phyloP scores from a whole-genome alignment of 345 rosid genomes.

The Pelargonium nanum region DNA sequence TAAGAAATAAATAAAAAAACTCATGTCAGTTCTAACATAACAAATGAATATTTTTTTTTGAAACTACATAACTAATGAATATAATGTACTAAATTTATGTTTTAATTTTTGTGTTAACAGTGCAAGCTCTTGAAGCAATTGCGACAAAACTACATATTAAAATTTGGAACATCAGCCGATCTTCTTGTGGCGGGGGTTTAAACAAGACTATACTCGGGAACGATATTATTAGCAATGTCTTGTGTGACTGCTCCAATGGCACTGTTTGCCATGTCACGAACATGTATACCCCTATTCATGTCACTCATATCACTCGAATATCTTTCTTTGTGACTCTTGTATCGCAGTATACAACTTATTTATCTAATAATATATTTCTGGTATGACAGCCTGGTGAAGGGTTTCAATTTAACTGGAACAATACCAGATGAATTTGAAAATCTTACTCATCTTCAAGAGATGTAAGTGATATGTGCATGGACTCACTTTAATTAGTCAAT shows the following conservation, averaged over 20 bases:
- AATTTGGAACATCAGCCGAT: constrained; percentile 19
- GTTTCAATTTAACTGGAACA: constrained; percentile 44
- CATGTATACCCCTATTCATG: constrained; percentile 30
- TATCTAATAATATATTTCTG: neutral
- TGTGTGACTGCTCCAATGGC: constrained; percentile 40
- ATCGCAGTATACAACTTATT: neutral
- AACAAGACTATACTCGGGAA: neutral
- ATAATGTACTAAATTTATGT: too few species aligned
- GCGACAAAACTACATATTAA: constrained; percentile 26
- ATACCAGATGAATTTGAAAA: constrained; percentile 56
- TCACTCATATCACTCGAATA: neutral
- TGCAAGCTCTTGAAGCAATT: constrained; percentile 36
- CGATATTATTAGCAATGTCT: constrained; percentile 17
- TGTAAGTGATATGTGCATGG: constrained; percentile 37
- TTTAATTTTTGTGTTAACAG: constrained; percentile 21
- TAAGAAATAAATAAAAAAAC: too few species aligned
- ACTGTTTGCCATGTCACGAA: constrained; percentile 45
- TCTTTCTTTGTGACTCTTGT: neutral
- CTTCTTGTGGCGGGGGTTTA: constrained; percentile 42
- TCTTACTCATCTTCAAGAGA: constrained; percentile 35
- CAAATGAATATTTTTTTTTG: neutral
- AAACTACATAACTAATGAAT: neutral
- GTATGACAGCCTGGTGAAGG: constrained; percentile 38
- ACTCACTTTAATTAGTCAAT: too few species aligned
- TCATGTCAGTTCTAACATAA: neutral